phyloP scores from a whole-genome alignment of 352 stramenopile genomes.

The Phytophthora pini region DNA sequence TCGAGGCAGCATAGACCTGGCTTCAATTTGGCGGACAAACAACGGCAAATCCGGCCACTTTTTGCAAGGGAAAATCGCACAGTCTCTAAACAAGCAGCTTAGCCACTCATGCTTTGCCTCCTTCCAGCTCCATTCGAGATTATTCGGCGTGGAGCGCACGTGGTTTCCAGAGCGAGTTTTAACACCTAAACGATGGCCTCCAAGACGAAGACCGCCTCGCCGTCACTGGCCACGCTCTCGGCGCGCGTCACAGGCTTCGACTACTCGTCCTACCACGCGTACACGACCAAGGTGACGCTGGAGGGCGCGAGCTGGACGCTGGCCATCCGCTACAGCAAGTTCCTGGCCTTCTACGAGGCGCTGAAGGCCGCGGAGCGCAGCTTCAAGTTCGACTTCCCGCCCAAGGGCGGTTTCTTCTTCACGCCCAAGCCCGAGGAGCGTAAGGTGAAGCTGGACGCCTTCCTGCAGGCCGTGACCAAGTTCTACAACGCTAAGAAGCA shows the following conservation, averaged over 20 bases:
- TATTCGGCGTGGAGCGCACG: slow-evolving; percentile 27
- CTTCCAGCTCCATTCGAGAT: slow-evolving; percentile 33
- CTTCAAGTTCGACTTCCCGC: slow-evolving; percentile 73
- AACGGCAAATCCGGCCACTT: slow-evolving; percentile 30
- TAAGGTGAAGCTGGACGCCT: slow-evolving; percentile 59
- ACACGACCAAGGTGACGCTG: slow-evolving; percentile 53
- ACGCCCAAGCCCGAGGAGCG: slow-evolving; percentile 60
- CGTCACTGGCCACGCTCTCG: slow-evolving; percentile 39
- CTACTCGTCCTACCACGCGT: slow-evolving; percentile 45
- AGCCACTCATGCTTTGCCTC: background rate
- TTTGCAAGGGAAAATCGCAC: slow-evolving; percentile 24
- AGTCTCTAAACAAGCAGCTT: slow-evolving; percentile 15
- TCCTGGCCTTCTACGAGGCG: slow-evolving; percentile 54
- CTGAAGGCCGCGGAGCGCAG: slow-evolving; percentile 40
- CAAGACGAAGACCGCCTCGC: slow-evolving; percentile 7
- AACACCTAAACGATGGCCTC: slow-evolving; percentile 14
- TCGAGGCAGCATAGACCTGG: slow-evolving; percentile 4
- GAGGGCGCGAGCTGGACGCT: slow-evolving; percentile 41
- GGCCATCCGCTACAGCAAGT: slow-evolving; percentile 70
- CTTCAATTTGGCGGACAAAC: slow-evolving; percentile 11
- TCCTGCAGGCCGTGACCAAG: slow-evolving; percentile 51
- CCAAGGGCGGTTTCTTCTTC: slow-evolving; percentile 72
- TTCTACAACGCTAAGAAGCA: slow-evolving; percentile 44
- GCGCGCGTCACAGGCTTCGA: slow-evolving; percentile 57
- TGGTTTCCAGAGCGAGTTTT: background rate